Base-by-base conservation (phyloP, 1,284 basidiomycete genomes). In the Neotropicomus parvogracilis region DNA sequence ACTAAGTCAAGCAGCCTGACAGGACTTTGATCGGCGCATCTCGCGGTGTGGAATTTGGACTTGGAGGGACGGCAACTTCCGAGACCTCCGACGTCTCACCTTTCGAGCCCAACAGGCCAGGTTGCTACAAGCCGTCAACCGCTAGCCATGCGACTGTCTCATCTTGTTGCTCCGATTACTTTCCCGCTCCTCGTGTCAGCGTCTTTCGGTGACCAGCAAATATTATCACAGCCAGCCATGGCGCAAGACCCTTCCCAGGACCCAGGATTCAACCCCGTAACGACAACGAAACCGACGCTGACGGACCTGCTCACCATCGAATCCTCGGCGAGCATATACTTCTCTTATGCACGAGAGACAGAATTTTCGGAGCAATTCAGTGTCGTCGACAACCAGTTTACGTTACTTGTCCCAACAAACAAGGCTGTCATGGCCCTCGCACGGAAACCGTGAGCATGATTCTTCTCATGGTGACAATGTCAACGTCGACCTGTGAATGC, bases 401-500 rank as follows among this genome's bases (percentile, higher is more conserved):
- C 86, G 0, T 45, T 90, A 12, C 72, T 91, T 39, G 85, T 81
- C 10, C 88, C 88, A 2, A 85, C 81, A 13, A 90, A 91, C 65
- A 86, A 83, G 66, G 88, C 87, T 6, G 78, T 91, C n/a, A 85
- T 90, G 78, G 79, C 80, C 4, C 69, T 90, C 31, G 65, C 77
- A 3, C 70, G 80, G 56, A 90, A 89, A 67, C 88, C 88, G 83
- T 90, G 67, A 66, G 83, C 72, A 20, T 4, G 19, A 4, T 26
- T 6, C 34, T 20, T 14, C 2, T 47, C 26, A 13, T 27, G 11
- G 8, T 24, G 24, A 24, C 12, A 28, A 8, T 13, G 4, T 4
- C 21, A 33, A n/a, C 14, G 2, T 11, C n/a, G 33, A 52, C 3
- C 19, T 40, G n/a, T 4, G 24, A 6, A 24, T n/a, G n/a, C n/a